These are phyloP conservation scores for Zygotorulaspora florentina DNA, from an alignment of 805 yeast species.

Conservation along the genomic window DNA sequence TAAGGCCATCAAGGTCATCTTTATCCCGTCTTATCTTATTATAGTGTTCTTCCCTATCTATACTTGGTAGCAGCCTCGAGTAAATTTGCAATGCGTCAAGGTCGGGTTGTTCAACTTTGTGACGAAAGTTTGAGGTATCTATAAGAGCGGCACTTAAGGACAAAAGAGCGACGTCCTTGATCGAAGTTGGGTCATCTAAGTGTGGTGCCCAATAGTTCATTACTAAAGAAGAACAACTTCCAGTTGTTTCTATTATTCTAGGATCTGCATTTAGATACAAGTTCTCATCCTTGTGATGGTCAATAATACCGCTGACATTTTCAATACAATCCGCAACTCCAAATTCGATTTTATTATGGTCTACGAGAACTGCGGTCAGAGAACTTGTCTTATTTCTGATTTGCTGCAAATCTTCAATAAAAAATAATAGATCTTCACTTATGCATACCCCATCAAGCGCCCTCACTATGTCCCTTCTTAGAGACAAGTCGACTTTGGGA, in stretches of 20 bases:
- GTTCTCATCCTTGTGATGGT: conserved; percentile 80
- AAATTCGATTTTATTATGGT: conserved; percentile 71
- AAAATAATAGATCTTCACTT: conserved; percentile 48
- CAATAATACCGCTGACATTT: conserved; percentile 60
- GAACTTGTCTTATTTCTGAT: conserved; percentile 19
- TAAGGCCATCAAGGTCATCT: conserved; percentile 57
- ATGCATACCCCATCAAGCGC: conserved; percentile 49
- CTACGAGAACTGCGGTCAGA: conserved; percentile 62
- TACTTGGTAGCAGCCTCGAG: conserved; percentile 16
- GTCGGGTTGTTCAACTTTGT: conserved; percentile 63
- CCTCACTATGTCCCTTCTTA: conserved; percentile 67
- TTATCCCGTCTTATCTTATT: conserved; percentile 46
- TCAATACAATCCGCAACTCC: conserved; percentile 32
- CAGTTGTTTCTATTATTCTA: conserved; percentile 54
- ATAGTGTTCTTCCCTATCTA: conserved; percentile 29
- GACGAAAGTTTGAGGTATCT: conserved; percentile 68
- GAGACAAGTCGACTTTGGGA: conserved; percentile 54
- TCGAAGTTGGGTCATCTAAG: conserved; percentile 10
- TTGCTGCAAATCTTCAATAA: conserved; percentile 58
- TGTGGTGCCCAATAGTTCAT: conserved; percentile 51
- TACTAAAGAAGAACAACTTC: conserved; percentile 79
- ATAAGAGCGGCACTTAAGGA: conserved; percentile 65
- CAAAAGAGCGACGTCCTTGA: conserved; percentile 42
- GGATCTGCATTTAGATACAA: conserved; percentile 52
- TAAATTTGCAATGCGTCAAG: conserved; percentile 41